Evolutionary conservation across 441 rosid genomes (phyloP).

Genomic region (Isatis lusitanica): DNA sequence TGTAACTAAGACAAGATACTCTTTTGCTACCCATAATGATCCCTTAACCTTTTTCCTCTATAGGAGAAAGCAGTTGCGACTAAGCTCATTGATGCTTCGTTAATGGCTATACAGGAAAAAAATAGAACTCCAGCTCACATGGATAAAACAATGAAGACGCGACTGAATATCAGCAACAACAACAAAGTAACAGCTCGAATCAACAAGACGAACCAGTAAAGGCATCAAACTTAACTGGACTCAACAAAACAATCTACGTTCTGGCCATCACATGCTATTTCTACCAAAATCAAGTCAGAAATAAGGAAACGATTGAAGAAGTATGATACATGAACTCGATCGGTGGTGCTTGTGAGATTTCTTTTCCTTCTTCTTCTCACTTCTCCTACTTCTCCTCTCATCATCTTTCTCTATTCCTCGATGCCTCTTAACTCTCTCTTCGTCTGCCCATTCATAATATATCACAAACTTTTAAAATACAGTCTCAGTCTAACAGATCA

Average conservation of each 20-base stretch:
- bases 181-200: neutral
- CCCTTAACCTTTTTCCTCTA: neutral
- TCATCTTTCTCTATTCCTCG: slow-evolving; percentile 47
- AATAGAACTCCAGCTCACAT: neutral
- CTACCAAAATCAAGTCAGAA: neutral
- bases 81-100: neutral
- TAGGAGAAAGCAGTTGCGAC: neutral
- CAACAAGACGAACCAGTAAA: slow-evolving; percentile 2
- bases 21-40: neutral
- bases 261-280: neutral
- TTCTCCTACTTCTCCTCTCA: slow-evolving; percentile 47
- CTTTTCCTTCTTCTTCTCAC: slow-evolving; percentile 51
- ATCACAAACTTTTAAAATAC: neutral
- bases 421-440: slow-evolving; percentile 60
- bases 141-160: neutral
- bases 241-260: neutral
- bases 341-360: slow-evolving; percentile 65
- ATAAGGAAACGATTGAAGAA: neutral
- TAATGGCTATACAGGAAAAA: neutral
- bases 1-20: neutral
- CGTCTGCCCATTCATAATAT: slow-evolving; percentile 46
- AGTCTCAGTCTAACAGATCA: neutral
- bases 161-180: slow-evolving; percentile 3
- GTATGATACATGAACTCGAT: slow-evolving; percentile 55
- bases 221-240: neutral